Evolutionary conservation across 257 asterid species (phyloP).

Genomic region (Handroanthus guayacan): DNA sequence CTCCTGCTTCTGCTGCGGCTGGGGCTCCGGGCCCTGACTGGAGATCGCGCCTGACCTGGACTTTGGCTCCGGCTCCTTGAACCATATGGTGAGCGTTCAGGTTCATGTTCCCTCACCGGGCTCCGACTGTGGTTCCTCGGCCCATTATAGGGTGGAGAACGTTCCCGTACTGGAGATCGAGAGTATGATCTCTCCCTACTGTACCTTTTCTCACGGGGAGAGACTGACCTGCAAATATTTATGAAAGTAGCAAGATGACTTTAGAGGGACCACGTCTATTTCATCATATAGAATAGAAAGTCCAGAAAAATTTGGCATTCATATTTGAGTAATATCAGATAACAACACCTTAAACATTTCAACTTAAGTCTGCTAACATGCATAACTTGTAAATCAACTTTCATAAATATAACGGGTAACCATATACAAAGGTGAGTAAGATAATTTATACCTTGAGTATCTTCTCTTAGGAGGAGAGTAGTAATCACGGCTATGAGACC

Average conservation of each 20-base stretch:
- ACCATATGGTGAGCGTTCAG: constrained; percentile 44
- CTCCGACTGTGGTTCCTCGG: constrained; percentile 57
- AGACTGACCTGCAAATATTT: constrained; percentile 55
- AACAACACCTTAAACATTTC: background rate
- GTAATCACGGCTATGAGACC: constrained; percentile 60
- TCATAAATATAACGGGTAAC: background rate
- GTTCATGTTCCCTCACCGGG: constrained; percentile 48
- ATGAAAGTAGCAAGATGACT: background rate
- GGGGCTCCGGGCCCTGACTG: constrained; percentile 42
- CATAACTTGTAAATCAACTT: background rate
- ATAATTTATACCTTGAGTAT: constrained; percentile 56
- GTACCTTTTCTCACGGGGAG: constrained; percentile 62
- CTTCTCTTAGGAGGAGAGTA: constrained; percentile 71
- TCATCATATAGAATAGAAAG: no score
- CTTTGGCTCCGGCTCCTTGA: constrained; percentile 51
- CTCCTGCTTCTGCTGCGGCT: constrained; percentile 49
- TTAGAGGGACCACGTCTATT: background rate
- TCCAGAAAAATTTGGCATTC: no score
- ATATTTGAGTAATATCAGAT: no score
- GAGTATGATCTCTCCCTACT: constrained; percentile 62
- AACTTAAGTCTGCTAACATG: background rate
- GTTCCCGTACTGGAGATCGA: constrained; percentile 47
- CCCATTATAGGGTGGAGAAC: constrained; percentile 55
- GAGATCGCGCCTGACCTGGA: constrained; percentile 37
- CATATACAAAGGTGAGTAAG: background rate